Evolutionary conservation across 75 land plant genomes (phyloP).

Genomic region (Cunninghamia lanceolata): DNA sequence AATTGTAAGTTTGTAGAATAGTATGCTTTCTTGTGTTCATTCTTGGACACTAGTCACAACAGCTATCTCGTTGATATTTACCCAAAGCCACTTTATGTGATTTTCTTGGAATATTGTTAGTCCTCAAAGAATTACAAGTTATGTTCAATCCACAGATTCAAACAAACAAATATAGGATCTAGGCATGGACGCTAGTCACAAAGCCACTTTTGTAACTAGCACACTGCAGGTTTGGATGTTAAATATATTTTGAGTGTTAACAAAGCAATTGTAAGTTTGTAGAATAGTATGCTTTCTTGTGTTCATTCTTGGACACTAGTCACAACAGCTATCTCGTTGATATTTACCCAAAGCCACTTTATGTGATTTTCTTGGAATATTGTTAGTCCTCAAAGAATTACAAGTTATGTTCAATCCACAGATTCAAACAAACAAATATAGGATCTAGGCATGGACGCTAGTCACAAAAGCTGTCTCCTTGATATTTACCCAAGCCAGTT

Average conservation of each 20-base stretch:
- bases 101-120: background rate
- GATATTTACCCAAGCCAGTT: no score
- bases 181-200: no score
- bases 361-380: background rate
- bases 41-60: background rate
- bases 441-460: background rate
- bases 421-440: background rate
- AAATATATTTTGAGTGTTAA: background rate
- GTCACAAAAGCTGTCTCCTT: no score
- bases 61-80: background rate
- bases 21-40: background rate
- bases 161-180: background rate
- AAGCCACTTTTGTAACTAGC: background rate
- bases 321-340: background rate
- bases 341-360: background rate
- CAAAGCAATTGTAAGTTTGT: background rate
- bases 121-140: background rate
- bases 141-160: background rate
- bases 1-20: background rate
- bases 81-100: background rate
- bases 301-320: background rate
- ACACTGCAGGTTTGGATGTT: background rate
- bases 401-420: background rate
- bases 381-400: background rate
- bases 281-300: background rate